Base-by-base conservation (phyloP, 1,139 yeast genomes). In the Diutina sp. region DNA sequence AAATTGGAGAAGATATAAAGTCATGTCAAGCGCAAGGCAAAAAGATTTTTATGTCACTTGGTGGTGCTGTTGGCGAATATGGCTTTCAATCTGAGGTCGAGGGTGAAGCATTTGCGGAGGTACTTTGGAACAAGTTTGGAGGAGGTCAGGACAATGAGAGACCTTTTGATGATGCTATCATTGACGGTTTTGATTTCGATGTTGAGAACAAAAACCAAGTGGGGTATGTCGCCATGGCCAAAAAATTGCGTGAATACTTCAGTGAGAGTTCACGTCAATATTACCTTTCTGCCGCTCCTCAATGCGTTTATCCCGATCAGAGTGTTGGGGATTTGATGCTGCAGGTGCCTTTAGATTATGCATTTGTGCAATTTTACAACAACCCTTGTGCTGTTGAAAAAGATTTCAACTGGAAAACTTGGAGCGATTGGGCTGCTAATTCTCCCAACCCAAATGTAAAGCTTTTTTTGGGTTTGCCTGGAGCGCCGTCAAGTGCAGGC, bases 251-350 rank as follows among this genome's bases (percentile, higher is more conserved):
- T 73, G 63, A 67, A 14, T 72, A 80, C 60, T 89, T 80, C 64
- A 72, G 72, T 25, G 85, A 84, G 63, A 50, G 74, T 29, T 75
- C 87, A 25, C 84, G 81, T 68, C 65, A 70, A 16, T 91, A 87
- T 72, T 90, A 87, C 69, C 74, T 91, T 55, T 82, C 96, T 57
- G 97, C 97, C 60, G 96, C 98, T 61, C 98, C 98, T 35, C 98
- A 91, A 74, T 91, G 98, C 74, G 87, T 85, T 28, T 88, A 84
- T 67, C 98, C 98, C 28, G 98, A 91, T 72, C 90, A 85, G 7
- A 82, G 87, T 52, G 83, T 87, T 52, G 95, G 96, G 60, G 82
- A 83, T 57, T 72, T 87, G 47, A 70, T 91, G 63, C 73, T 74
- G 30, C 71, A 78, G 47, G 82, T 88, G 21, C 76, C 80, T 51